Conservation (phyloP, 352 stramenopile species). For the Phytophthora foliorum region DNA sequence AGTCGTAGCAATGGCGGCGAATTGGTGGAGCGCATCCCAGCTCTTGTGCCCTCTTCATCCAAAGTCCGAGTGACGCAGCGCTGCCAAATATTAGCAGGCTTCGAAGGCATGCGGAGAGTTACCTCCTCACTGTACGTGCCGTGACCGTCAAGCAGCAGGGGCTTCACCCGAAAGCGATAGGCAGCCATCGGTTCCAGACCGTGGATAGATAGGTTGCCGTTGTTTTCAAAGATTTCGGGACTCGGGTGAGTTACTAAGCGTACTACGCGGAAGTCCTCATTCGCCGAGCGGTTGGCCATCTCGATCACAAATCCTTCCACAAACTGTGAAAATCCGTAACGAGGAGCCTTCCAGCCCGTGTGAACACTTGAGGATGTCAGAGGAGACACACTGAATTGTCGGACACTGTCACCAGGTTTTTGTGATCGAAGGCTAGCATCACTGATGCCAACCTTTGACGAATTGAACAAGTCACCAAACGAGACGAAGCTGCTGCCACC, state of each 20-base stretch:
- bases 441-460: conserved; percentile 11
- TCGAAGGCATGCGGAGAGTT: conserved; percentile 42
- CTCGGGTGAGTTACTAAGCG: conserved; percentile 36
- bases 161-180: conserved; percentile 71
- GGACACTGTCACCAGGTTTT: conserved; percentile 35
- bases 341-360: conserved; percentile 52
- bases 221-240: conserved; percentile 10
- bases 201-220: conserved; percentile 33
- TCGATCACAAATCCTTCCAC: conserved; percentile 65
- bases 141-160: conserved; percentile 49
- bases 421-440: conserved; percentile 27
- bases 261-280: conserved; percentile 65
- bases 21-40: conserved; percentile 45
- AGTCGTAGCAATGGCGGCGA: conserved; percentile 39
- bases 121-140: conserved; percentile 49
- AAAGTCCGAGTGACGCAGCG: conserved; percentile 43
- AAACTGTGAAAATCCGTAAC: conserved; percentile 49
- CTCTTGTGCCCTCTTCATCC: conserved; percentile 42
- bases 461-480: conserved; percentile 27
- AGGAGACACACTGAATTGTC: conserved; percentile 24
- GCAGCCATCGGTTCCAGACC: conserved; percentile 36
- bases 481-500: conserved; percentile 72
- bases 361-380: conserved; percentile 50
- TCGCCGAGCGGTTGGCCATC: conserved; percentile 65
- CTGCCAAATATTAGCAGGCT: conserved; percentile 59